Conservation (phyloP, 768 basidiomycete genomes). For the Scleroderma bovista region DNA sequence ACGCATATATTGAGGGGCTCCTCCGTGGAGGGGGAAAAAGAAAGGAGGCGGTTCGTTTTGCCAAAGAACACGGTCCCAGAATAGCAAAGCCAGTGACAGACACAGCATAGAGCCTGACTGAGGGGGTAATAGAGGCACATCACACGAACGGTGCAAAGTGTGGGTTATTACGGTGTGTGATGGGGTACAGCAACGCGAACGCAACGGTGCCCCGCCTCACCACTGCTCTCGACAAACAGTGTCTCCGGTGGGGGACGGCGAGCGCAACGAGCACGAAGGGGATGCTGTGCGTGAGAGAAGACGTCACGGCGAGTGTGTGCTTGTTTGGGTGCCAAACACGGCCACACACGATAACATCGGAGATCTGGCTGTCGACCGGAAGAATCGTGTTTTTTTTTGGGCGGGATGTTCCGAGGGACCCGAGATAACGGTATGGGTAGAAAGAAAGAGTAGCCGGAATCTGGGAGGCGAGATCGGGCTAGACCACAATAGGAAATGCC, state of each 20-base stretch:
- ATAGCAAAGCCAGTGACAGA: not conserved
- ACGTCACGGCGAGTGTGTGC: conserved; percentile 16
- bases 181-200: not conserved
- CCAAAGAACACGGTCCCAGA: not conserved
- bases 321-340: conserved; percentile 9
- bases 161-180: not conserved
- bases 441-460: conserved; percentile 36
- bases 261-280: not conserved
- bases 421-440: conserved; percentile 29
- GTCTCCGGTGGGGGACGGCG: too few relatives aligned
- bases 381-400: conserved; percentile 11
- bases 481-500: conserved; percentile 21
- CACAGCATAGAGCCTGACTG: not conserved
- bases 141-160: not conserved
- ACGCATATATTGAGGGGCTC: not conserved
- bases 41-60: not conserved
- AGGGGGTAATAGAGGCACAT: not conserved
- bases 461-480: conserved; percentile 27
- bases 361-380: conserved; percentile 19
- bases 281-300: conserved; percentile 30
- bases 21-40: not conserved
- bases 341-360: conserved; percentile 18
- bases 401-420: conserved; percentile 28
- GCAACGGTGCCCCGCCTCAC: not conserved
- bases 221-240: not conserved